Percentiles rank a stretch among this genome's conserved stretches.
These are phyloP conservation scores for Pinus albicaulis DNA, from an alignment of 75 land plant species.

Conservation along the genomic window DNA sequence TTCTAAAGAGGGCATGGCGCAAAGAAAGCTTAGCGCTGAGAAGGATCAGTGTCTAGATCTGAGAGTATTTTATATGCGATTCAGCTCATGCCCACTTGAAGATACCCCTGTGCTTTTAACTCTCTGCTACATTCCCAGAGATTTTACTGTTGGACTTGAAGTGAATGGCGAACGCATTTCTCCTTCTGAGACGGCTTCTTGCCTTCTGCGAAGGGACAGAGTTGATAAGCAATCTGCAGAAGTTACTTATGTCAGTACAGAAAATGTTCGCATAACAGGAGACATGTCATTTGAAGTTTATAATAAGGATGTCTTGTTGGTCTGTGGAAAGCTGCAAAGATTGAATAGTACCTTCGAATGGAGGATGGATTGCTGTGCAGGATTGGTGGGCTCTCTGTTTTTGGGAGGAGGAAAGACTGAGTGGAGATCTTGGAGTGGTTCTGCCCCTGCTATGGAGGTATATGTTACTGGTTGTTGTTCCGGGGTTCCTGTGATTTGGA, in stretches of 20 bases:
- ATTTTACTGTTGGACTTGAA: constrained; percentile 63
- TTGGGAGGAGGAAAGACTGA: constrained; percentile 32
- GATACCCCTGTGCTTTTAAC: constrained; percentile 64
- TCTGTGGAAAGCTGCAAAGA: constrained; percentile 62
- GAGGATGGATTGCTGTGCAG: constrained; percentile 76
- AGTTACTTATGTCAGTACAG: constrained; percentile 84
- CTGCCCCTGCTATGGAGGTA: constrained; percentile 67
- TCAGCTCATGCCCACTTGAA: constrained; percentile 25
- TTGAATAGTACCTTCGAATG: constrained; percentile 29
- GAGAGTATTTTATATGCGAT: constrained; percentile 29
- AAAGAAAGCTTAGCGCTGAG: not conserved
- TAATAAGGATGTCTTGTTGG: constrained; percentile 51
- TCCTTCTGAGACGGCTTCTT: constrained; percentile 48
- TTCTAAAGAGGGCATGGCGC: not conserved
- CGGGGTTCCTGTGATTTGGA: constrained; percentile 70
- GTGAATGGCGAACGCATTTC: constrained; percentile 61
- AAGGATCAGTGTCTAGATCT: constrained; percentile 26
- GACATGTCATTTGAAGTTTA: constrained; percentile 65
- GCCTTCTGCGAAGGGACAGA: constrained; percentile 66
- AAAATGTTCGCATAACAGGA: constrained; percentile 62
- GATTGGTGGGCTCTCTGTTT: constrained; percentile 24
- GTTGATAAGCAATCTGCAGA: constrained; percentile 76
- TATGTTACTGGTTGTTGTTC: constrained; percentile 71
- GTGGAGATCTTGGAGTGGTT: not conserved
- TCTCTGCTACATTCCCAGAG: constrained; percentile 54